A percentile compares a stretch with the other conserved stretches of the same genome.
Conservation (phyloP, 2,329 filamentous ascomycete species). For the Penicillium sp. region DNA sequence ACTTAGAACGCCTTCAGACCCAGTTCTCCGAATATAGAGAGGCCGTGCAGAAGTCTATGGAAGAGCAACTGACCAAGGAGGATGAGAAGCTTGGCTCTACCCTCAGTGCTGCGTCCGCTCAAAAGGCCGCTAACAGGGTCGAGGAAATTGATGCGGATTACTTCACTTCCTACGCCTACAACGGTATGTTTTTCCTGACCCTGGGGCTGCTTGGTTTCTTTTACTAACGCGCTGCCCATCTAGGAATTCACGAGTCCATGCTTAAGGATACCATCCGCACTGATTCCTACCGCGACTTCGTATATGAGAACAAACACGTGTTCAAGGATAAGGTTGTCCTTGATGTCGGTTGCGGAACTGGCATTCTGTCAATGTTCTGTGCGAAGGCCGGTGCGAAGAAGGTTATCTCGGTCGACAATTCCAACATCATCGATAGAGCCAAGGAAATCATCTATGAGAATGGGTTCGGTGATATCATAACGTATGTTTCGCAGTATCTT, state of each 20-base stretch:
- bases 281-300: constrained; percentile 87
- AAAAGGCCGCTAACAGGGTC: constrained; percentile 27
- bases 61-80: constrained; percentile 55
- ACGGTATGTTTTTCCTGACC: constrained; percentile 56
- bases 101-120: no score
- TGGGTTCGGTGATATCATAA: constrained; percentile 63
- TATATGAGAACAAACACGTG: constrained; percentile 94
- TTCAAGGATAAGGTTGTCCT: constrained; percentile 80
- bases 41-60: constrained; percentile 58
- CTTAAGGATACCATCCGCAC: constrained; percentile 82
- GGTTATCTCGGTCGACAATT: constrained; percentile 87
- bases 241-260: constrained; percentile 94
- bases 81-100: constrained; percentile 34
- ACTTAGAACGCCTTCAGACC: constrained; percentile 50
- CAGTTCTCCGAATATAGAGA: constrained; percentile 59
- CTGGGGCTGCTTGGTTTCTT: no score
- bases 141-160: constrained; percentile 52
- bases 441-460: constrained; percentile 77
- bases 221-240: no score
- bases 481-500: no score
- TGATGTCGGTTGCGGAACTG: constrained; percentile 78
- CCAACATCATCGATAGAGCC: constrained; percentile 78
- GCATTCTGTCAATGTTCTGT: constrained; percentile 90
- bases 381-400: constrained; percentile 76
- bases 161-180: constrained; percentile 58